These are phyloP conservation scores for Alloascoidea hylecoeti DNA, from an alignment of 805 yeast genomes.

Conservation along the genomic window DNA sequence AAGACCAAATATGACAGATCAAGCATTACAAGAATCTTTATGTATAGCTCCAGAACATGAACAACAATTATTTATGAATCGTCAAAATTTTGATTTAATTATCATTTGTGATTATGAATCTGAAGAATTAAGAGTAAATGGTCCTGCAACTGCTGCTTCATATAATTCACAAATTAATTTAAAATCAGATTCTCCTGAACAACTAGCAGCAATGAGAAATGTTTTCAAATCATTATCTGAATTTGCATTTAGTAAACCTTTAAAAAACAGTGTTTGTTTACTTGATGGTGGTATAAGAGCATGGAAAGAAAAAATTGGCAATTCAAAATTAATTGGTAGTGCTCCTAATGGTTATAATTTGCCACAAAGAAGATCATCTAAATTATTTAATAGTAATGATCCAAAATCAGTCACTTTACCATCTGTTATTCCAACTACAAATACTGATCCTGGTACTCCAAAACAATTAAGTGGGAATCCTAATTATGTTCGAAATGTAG, in stretches of 20 bases:
- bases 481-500: slow-evolving; percentile 14
- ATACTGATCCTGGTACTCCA: too few species aligned
- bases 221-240: slow-evolving; percentile 22
- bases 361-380: background rate
- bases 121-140: slow-evolving; percentile 13
- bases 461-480: too few species aligned
- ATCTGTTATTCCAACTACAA: background rate
- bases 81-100: slow-evolving; percentile 46
- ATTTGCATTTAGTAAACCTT: slow-evolving; percentile 20
- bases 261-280: slow-evolving; percentile 27
- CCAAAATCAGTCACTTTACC: background rate
- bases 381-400: background rate
- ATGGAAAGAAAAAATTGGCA: slow-evolving; percentile 20
- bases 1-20: slow-evolving; percentile 34
- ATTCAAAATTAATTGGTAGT: background rate
- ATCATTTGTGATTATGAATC: slow-evolving; percentile 46
- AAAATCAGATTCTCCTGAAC: slow-evolving; percentile 3
- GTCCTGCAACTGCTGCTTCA: slow-evolving; percentile 2
- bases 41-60: slow-evolving; percentile 44
- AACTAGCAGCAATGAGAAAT: slow-evolving; percentile 12
- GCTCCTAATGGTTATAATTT: background rate
- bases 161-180: background rate
- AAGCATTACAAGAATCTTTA: slow-evolving; percentile 53
- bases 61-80: slow-evolving; percentile 31
- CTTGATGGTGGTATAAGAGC: slow-evolving; percentile 42